Conservation (phyloP, 768 basidiomycete genomes). For the Daedaleopsis sinensis region DNA sequence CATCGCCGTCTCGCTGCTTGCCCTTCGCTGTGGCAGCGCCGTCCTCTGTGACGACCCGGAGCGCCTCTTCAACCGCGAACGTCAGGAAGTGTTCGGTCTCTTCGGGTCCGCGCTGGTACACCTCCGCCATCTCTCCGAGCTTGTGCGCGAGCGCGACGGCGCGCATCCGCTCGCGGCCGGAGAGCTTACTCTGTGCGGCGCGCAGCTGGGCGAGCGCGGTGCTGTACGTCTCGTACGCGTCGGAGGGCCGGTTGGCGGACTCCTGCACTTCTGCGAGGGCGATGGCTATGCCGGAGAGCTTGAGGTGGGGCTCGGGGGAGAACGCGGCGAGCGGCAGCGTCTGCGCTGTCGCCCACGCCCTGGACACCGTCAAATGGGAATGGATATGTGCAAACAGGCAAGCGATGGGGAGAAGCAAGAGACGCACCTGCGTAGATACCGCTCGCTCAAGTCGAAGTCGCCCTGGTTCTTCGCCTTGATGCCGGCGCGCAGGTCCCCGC, state of each 20-base stretch:
- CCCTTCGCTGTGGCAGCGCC: constrained; percentile 6
- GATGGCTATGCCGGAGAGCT: constrained; percentile 68
- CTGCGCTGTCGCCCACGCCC: constrained; percentile 60
- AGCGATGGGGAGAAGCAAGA: background rate
- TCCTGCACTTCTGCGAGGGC: constrained; percentile 61
- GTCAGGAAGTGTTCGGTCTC: constrained; percentile 48
- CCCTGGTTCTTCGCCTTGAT: constrained; percentile 63
- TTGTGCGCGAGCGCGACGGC: constrained; percentile 48
- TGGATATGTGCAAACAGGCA: background rate
- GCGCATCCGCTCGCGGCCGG: constrained; percentile 44
- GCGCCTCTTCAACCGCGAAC: constrained; percentile 46
- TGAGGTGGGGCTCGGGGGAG: constrained; percentile 56
- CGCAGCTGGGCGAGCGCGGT: constrained; percentile 22
- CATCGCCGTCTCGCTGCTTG: constrained; percentile 8
- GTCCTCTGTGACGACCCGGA: constrained; percentile 41
- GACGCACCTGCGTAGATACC: constrained; percentile 56
- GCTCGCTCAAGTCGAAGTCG: constrained; percentile 52
- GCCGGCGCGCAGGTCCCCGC: constrained; percentile 65
- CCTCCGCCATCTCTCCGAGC: constrained; percentile 45
- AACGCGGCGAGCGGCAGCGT: constrained; percentile 42
- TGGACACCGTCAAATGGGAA: constrained; percentile 28
- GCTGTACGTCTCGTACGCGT: constrained; percentile 34
- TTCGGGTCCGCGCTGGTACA: constrained; percentile 33
- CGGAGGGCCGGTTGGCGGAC: constrained; percentile 33
- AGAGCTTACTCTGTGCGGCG: constrained; percentile 24